Conservation (phyloP, 140 eudicot genomes). For the Senecio squalidus region DNA sequence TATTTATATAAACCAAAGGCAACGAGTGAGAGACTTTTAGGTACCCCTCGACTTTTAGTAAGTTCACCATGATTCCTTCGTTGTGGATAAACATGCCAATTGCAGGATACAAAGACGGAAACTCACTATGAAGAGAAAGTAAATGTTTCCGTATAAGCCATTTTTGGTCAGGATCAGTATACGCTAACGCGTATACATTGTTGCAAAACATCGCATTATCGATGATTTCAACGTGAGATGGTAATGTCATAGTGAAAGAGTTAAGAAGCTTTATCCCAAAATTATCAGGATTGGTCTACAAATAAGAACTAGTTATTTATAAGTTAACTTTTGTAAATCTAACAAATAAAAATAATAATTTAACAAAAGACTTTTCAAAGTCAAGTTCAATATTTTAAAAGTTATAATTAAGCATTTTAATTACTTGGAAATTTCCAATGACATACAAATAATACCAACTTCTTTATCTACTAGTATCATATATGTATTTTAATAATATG, state of each 20-base stretch:
- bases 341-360: not conserved
- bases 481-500: no score
- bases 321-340: conserved; percentile 1
- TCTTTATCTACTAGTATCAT: conserved; percentile 14
- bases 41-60: conserved; percentile 41
- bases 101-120: conserved; percentile 36
- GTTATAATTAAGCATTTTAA: conserved; percentile 3
- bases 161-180: conserved; percentile 54
- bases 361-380: conserved; percentile 17
- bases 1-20: conserved; percentile 31
- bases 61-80: conserved; percentile 44
- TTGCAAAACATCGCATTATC: conserved; percentile 52
- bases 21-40: conserved; percentile 28
- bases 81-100: conserved; percentile 34
- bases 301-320: conserved; percentile 2
- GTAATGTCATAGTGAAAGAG: conserved; percentile 25
- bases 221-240: conserved; percentile 37
- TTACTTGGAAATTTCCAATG: conserved; percentile 29
- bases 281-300: not conserved
- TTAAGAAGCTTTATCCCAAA: conserved; percentile 1
- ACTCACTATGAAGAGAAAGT: conserved; percentile 36
- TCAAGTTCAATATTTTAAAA: conserved; percentile 9
- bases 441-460: conserved; percentile 15
- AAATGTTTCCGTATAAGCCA: conserved; percentile 60
- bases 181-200: conserved; percentile 30